Conservation (phyloP, 2,329 filamentous ascomycete species). For the Phyllosticta paracitricarpa region DNA sequence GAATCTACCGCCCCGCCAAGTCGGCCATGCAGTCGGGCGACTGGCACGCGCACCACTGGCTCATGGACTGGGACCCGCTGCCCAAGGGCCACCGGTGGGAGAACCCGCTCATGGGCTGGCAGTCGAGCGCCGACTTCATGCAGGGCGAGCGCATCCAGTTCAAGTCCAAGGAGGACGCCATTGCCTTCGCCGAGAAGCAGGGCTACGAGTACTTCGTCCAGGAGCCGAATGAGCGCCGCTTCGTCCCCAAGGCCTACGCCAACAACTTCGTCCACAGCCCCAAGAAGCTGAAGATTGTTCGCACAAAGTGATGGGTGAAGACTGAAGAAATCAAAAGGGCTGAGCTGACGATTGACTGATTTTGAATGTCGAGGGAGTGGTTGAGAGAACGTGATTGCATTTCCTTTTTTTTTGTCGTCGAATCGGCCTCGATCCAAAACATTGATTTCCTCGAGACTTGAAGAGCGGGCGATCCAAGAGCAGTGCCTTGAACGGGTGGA, state of each 20-base stretch:
- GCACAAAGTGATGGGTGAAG: slow-evolving; percentile 54
- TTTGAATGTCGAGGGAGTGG: background rate
- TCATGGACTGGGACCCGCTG: slow-evolving; percentile 97
- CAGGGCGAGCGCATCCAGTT: slow-evolving; percentile 88
- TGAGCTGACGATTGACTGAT: background rate
- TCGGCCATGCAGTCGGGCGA: slow-evolving; percentile 92
- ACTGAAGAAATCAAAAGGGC: background rate
- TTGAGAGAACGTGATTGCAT: background rate
- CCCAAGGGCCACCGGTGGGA: slow-evolving; percentile 94
- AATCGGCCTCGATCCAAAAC: background rate
- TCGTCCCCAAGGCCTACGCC: slow-evolving; percentile 87
- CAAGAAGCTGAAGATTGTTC: slow-evolving; percentile 73
- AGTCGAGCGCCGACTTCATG: slow-evolving; percentile 90
- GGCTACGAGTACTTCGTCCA: slow-evolving; percentile 99
- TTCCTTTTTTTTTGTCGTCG: background rate
- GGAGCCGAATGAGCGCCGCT: slow-evolving; percentile 81
- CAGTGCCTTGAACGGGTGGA: background rate
- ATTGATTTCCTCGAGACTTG: background rate
- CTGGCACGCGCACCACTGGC: slow-evolving; percentile 78
- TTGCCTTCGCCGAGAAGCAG: slow-evolving; percentile 94
- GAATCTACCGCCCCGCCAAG: slow-evolving; percentile 86
- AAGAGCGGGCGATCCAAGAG: background rate
- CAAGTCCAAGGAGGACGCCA: slow-evolving; percentile 87
- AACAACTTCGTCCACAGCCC: slow-evolving; percentile 87
- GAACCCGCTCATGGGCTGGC: slow-evolving; percentile 97